phyloP scores from a whole-genome alignment of 2,329 filamentous ascomycete genomes.

The Bertia moriformis region DNA sequence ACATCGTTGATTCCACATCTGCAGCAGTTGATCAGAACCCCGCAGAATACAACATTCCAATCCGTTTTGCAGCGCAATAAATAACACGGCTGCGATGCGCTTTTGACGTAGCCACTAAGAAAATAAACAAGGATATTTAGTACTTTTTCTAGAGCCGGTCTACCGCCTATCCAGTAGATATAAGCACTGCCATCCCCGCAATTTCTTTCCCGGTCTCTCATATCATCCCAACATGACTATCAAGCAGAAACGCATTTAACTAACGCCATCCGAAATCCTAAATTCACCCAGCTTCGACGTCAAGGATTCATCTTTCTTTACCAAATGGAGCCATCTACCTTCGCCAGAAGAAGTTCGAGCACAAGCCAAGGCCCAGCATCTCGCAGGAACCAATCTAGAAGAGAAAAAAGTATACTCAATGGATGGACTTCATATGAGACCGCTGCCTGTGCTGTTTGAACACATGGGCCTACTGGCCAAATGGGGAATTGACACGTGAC shows the following conservation, averaged over 20 bases:
- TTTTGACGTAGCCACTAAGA: too few relatives aligned
- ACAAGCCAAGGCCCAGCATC: slow-evolving; percentile 6
- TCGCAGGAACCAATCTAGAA: slow-evolving; percentile 3
- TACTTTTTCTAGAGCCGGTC: too few relatives aligned
- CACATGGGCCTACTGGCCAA: slow-evolving; percentile 16
- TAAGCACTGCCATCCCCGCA: too few relatives aligned
- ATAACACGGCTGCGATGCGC: too few relatives aligned
- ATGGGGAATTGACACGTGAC: slow-evolving; percentile 9
- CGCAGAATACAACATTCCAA: too few relatives aligned
- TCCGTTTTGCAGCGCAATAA: too few relatives aligned
- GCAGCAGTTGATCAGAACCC: too few relatives aligned
- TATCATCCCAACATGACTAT: too few relatives aligned
- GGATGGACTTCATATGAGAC: slow-evolving; percentile 2
- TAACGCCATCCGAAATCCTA: background rate
- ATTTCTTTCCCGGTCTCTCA: background rate
- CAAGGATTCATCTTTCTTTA: slow-evolving; percentile 8
- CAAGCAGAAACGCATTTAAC: background rate
- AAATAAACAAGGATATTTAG: too few relatives aligned
- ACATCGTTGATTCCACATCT: too few relatives aligned
- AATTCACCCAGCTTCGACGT: slow-evolving; percentile 2
- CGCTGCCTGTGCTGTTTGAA: slow-evolving; percentile 12
- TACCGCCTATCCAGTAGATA: too few relatives aligned
- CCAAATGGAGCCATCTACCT: slow-evolving; percentile 7
- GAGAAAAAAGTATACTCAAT: background rate
- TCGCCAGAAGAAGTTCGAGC: slow-evolving; percentile 7